Evolutionary conservation across 176 grass and related monocot genomes (phyloP).

Genomic region (Urochloa ruziziensis): DNA sequence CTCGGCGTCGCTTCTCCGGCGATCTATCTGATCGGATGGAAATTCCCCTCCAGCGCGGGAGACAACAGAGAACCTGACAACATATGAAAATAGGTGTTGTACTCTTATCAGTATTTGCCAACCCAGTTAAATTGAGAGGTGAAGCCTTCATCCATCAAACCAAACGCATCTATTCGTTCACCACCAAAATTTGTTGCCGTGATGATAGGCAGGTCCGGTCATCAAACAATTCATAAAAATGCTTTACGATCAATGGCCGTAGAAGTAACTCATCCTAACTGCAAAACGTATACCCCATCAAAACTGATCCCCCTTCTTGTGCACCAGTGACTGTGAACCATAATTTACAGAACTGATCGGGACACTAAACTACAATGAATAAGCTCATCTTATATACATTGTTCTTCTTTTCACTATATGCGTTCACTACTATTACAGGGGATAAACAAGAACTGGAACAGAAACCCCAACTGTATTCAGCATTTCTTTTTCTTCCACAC

Average conservation of each 20-base stretch:
- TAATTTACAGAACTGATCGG: slow-evolving; percentile 5
- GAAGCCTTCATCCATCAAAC: not conserved
- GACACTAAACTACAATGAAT: not conserved
- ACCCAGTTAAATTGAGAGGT: too few species aligned
- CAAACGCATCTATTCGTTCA: not conserved
- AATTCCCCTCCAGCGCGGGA: too few species aligned
- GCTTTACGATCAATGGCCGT: not conserved
- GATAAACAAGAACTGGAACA: not conserved
- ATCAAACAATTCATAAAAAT: not conserved
- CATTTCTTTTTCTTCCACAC: not conserved
- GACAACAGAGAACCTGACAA: too few species aligned
- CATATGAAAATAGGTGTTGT: too few species aligned
- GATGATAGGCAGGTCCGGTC: not conserved
- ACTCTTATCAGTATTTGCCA: too few species aligned
- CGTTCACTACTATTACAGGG: not conserved
- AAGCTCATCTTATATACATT: slow-evolving; percentile 30
- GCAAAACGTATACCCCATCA: not conserved
- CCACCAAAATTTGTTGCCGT: not conserved
- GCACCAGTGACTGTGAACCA: not conserved
- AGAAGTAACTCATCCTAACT: not conserved
- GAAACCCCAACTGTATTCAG: not conserved
- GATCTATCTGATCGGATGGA: too few species aligned
- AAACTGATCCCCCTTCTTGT: not conserved
- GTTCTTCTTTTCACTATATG: slow-evolving; percentile 17
- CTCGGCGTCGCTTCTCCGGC: too few species aligned